phyloP scores from a whole-genome alignment of 306 rosid species.

The Calophaca sinica region DNA sequence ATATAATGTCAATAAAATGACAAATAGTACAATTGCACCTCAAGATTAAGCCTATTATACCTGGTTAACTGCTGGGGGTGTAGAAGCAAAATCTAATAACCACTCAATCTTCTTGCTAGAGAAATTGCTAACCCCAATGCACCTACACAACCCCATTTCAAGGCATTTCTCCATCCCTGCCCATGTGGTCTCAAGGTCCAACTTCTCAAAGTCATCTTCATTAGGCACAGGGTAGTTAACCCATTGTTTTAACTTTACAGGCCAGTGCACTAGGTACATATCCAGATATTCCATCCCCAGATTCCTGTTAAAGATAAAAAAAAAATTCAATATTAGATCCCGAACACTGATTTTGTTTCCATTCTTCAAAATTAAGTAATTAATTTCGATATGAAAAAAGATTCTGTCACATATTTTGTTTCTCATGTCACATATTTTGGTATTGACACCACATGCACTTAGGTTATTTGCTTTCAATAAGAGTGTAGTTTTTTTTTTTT shows the following conservation, averaged over 20 bases:
- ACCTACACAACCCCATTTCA: constrained; percentile 77
- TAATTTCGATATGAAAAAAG: not conserved
- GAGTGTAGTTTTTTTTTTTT: no score
- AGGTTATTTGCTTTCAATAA: not conserved
- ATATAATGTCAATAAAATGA: not conserved
- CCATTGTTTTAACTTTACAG: constrained; percentile 87
- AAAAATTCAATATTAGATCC: constrained; percentile 33
- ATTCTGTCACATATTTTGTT: constrained; percentile 32
- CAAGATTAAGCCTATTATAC: constrained; percentile 35
- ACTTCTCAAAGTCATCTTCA: constrained; percentile 75
- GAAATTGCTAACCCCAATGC: constrained; percentile 94
- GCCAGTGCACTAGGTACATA: constrained; percentile 97
- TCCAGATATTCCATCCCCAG: constrained; percentile 82
- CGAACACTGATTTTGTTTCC: constrained; percentile 6
- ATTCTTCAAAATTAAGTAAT: not conserved
- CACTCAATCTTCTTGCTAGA: constrained; percentile 67
- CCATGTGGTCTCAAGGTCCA: constrained; percentile 82
- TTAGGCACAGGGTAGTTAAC: constrained; percentile 71
- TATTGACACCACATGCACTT: constrained; percentile 30
- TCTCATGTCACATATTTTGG: constrained; percentile 15
- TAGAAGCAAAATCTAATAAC: constrained; percentile 70
- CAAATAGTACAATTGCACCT: not conserved
- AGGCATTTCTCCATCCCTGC: constrained; percentile 84
- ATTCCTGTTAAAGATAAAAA: constrained; percentile 52
- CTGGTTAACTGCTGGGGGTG: constrained; percentile 84